Evolutionary conservation across 2,329 filamentous ascomycete genomes (phyloP).

Genomic region (Exophiala dermatitidis): DNA sequence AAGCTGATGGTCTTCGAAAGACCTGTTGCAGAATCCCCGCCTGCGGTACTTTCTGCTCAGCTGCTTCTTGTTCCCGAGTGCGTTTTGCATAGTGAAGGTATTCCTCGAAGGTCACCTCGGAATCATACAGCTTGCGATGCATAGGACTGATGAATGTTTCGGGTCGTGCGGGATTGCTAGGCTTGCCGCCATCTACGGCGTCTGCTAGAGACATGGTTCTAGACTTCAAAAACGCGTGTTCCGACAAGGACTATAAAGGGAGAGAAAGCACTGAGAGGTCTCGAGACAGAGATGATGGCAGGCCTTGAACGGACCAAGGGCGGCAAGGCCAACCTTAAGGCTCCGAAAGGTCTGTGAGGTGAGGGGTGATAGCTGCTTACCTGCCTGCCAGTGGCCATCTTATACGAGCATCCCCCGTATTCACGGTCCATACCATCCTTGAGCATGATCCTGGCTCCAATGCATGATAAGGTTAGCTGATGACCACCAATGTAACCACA

Average conservation of each 20-base stretch:
- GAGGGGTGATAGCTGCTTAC: too few relatives aligned
- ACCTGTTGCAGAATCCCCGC: conserved; percentile 9
- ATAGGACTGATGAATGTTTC: conserved; percentile 1
- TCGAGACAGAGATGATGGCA: not conserved
- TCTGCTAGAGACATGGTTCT: not conserved
- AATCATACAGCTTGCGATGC: conserved; percentile 27
- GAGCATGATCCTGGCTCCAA: not conserved
- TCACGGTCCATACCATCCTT: not conserved
- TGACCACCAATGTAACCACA: not conserved
- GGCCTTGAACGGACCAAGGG: not conserved
- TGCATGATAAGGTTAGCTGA: not conserved
- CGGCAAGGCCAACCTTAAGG: not conserved
- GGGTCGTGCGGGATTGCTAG: not conserved
- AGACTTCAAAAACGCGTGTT: not conserved
- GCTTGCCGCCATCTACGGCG: not conserved
- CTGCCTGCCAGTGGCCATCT: not conserved
- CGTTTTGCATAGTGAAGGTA: conserved; percentile 36
- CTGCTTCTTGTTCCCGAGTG: conserved; percentile 33
- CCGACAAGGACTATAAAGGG: not conserved
- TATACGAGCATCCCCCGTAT: too few relatives aligned
- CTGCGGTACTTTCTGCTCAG: conserved; percentile 4
- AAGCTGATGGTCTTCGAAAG: conserved; percentile 5
- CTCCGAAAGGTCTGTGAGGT: not conserved
- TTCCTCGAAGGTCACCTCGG: conserved; percentile 34
- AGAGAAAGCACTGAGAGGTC: too few relatives aligned